Evolutionary conservation across 2,329 filamentous ascomycete genomes (phyloP).

Genomic region (Ophiocordyceps unilateralis): DNA sequence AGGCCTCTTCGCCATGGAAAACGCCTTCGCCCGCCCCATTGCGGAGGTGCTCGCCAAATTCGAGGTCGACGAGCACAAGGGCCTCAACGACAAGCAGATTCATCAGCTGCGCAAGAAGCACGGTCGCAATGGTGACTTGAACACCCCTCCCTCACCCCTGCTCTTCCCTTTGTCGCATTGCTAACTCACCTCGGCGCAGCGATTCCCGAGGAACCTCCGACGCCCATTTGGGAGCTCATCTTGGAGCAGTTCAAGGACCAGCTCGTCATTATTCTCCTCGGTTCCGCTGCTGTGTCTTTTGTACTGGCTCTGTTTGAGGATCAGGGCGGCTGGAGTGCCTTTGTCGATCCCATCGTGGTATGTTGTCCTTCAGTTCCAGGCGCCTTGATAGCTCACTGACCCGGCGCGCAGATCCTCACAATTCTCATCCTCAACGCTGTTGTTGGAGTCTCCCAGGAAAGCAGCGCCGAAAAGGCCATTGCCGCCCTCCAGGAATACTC

Average conservation of each 20-base stretch:
- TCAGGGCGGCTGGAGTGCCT: constrained; percentile 86
- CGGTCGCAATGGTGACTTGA: constrained; percentile 43
- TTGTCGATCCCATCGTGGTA: constrained; percentile 91
- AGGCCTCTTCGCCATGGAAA: constrained; percentile 32
- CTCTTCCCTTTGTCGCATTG: constrained; percentile 1
- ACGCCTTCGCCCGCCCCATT: constrained; percentile 41
- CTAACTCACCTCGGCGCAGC: constrained; percentile 18
- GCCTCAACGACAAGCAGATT: constrained; percentile 44
- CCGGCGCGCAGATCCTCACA: constrained; percentile 57
- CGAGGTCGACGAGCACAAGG: constrained; percentile 33
- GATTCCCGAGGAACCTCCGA: constrained; percentile 76
- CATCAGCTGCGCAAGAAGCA: constrained; percentile 35
- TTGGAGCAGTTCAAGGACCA: constrained; percentile 99
- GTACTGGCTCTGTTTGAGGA: constrained; percentile 85
- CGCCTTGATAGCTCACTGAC: not conserved
- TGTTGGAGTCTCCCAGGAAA: constrained; percentile 96
- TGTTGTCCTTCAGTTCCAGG: constrained; percentile 19
- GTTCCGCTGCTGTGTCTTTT: constrained; percentile 85
- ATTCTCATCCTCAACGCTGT: constrained; percentile 94
- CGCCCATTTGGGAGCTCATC: constrained; percentile 88
- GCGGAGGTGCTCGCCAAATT: constrained; percentile 42
- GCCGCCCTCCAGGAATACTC: constrained; percentile 97
- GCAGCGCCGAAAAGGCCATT: constrained; percentile 95
- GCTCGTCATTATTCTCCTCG: constrained; percentile 85
- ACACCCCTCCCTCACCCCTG: constrained; percentile 8